Evolutionary conservation across 116 monocot species (phyloP).

Genomic region (Posidonia oceanica): DNA sequence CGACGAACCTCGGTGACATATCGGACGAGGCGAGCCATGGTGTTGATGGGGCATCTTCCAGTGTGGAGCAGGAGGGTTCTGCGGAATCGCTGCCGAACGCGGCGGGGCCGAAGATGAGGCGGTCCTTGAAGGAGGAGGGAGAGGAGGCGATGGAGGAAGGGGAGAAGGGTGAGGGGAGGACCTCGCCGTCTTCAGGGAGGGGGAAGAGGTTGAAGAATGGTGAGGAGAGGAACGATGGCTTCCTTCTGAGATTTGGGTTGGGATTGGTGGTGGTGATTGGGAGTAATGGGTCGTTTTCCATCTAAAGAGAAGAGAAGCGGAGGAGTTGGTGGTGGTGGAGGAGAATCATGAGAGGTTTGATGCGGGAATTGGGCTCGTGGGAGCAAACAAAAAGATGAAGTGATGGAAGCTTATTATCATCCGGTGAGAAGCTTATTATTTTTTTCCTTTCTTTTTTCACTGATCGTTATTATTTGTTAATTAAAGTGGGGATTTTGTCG

Average conservation of each 20-base stretch:
- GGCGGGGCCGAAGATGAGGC: constrained; percentile 41
- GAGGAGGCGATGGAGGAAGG: constrained; percentile 6
- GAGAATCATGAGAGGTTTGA: too few species aligned
- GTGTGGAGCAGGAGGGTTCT: not conserved
- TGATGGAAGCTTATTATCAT: too few species aligned
- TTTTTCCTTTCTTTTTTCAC: too few species aligned
- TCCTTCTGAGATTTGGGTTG: not conserved
- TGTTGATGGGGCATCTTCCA: not conserved
- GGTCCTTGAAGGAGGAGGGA: constrained; percentile 42
- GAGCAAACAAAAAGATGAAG: too few species aligned
- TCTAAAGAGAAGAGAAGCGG: not conserved
- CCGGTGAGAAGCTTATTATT: too few species aligned
- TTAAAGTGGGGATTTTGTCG: too few species aligned
- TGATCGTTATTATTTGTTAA: too few species aligned
- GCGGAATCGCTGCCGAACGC: not conserved
- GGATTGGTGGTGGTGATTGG: not conserved
- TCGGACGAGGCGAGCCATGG: too few species aligned
- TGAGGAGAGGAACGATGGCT: constrained; percentile 2
- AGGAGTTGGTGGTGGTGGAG: not conserved
- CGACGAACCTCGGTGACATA: too few species aligned
- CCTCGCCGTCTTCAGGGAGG: constrained; percentile 48
- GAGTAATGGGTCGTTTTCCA: constrained; percentile 14
- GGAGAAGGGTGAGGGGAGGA: constrained; percentile 12
- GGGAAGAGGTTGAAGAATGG: constrained; percentile 26
- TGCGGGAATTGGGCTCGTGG: too few species aligned